A percentile compares a stretch with the other conserved stretches of the same genome.
Conservation (phyloP, 179 eudicot genomes). For the Amaranthus tricolor region DNA sequence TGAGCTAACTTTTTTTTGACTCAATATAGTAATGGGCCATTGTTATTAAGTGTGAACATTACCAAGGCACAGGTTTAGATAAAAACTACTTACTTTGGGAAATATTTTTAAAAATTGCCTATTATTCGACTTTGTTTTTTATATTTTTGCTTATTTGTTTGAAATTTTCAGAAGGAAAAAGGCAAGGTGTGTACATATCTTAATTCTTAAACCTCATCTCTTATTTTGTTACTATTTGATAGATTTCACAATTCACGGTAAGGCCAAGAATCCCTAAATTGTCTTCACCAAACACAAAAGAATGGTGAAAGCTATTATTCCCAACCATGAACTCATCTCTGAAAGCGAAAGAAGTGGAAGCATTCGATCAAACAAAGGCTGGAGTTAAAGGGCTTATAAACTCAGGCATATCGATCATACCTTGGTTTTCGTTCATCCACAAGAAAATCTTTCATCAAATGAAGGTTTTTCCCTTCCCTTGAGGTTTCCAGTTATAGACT, state of each 20-base stretch:
- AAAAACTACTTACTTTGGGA: too few relatives aligned
- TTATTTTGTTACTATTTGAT: conserved; percentile 5
- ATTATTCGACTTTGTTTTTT: too few relatives aligned
- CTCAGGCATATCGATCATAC: conserved; percentile 34
- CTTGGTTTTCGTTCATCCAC: conserved; percentile 38
- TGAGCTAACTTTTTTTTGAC: too few relatives aligned
- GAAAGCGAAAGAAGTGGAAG: conserved; percentile 34
- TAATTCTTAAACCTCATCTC: too few relatives aligned
- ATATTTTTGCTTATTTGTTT: too few relatives aligned
- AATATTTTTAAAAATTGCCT: too few relatives aligned
- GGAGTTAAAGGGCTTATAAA: conserved; percentile 48
- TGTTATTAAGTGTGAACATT: too few relatives aligned
- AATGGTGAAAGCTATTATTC: conserved; percentile 27
- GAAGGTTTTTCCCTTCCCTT: not conserved
- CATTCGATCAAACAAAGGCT: conserved; percentile 36
- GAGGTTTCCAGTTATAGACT: conserved; percentile 37
- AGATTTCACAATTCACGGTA: conserved; percentile 9
- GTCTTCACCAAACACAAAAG: not conserved
- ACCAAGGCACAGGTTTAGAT: too few relatives aligned
- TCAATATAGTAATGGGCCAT: too few relatives aligned
- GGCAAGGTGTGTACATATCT: conserved; percentile 17
- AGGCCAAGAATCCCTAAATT: not conserved
- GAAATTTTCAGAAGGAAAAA: not conserved
- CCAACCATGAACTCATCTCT: conserved; percentile 18
- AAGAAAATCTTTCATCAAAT: conserved; percentile 11